Evolutionary conservation across 192 early-diverging fungal species (phyloP), one percentile per base, ranked within the genome.

Genomic region (Chytriomyces confervae): DNA sequence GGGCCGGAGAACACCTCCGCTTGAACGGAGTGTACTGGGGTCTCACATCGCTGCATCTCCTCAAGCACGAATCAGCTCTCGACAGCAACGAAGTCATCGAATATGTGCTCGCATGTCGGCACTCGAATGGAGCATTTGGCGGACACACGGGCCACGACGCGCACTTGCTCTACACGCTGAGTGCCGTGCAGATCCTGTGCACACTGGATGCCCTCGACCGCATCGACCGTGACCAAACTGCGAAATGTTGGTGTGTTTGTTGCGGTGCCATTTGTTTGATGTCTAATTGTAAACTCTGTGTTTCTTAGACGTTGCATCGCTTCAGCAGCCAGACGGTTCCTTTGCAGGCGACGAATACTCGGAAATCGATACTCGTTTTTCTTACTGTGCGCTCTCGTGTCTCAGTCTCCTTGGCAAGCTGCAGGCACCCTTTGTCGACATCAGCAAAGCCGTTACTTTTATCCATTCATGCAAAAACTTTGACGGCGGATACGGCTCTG

Each of bases 21-120:
- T 78, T 98, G 18, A 96, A 92, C 75, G 97, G 84, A 29, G 86
- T 98, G 27, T 98, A 97, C 76, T 97, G 97, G 97, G 96, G 95
- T 0, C 78, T 96, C 0, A 95, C 95, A 0, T 91, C 95, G 0
- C 82, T 97, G 48, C 87, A 91, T 46, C 79, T 97, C 50, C 78
- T 98, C 80, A 85, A 88, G 53, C 81, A 85, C 20, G 69, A 81
- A 23, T 89, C 91, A 20, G 91, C 89, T 11, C 80, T 98, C 7
- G 85, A 92, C 61, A 83, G 83, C 16, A 88, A 94, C 0, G 86
- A 91, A 0, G 84, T 99, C 9, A 89, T 99, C 8, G 79, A 86
- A 9, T 98, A 96, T 78, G 86, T 98, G 1, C 79, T 91, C 50
- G 82, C 86, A 13, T 97, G 95, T 72, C 93, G 95, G 67, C 85